Evolutionary conservation across 768 basidiomycete genomes (phyloP).

Genomic region (Hysterangium stoloniferum): DNA sequence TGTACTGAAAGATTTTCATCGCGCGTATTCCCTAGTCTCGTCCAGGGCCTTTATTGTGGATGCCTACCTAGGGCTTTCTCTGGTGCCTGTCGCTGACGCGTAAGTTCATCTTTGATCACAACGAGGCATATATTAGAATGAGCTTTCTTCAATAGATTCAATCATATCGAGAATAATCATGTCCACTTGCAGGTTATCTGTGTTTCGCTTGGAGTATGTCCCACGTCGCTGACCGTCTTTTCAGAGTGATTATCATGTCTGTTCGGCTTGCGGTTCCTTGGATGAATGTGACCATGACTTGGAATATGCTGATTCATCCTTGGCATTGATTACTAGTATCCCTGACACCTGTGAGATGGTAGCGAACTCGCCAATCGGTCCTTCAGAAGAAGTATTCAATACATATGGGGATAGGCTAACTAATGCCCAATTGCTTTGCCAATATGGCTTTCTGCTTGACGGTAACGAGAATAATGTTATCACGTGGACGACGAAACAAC

Average conservation of each 20-base stretch:
- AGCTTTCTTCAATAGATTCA: constrained; percentile 44
- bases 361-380: constrained; percentile 40
- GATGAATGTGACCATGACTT: constrained; percentile 61
- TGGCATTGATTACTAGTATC: constrained; percentile 3
- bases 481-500: constrained; percentile 7
- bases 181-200: constrained; percentile 60
- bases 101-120: constrained; percentile 29
- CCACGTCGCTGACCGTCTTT: constrained; percentile 4
- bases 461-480: constrained; percentile 55
- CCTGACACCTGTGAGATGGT: constrained; percentile 56
- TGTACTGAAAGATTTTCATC: constrained; percentile 35
- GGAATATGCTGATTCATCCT: constrained; percentile 14
- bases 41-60: constrained; percentile 82
- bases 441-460: constrained; percentile 71
- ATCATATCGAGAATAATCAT: constrained; percentile 60
- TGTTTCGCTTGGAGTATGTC: neutral
- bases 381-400: constrained; percentile 60
- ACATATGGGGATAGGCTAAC: constrained; percentile 62
- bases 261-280: constrained; percentile 61
- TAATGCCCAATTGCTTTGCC: constrained; percentile 58
- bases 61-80: constrained; percentile 67
- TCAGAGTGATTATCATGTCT: constrained; percentile 70
- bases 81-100: constrained; percentile 84
- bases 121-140: constrained; percentile 2
- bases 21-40: constrained; percentile 61